A percentile compares a stretch with the other conserved stretches of the same genome.
Conservation (phyloP, 371 early-diverging fungal genomes). For the Syncephalastrum racemosum region DNA sequence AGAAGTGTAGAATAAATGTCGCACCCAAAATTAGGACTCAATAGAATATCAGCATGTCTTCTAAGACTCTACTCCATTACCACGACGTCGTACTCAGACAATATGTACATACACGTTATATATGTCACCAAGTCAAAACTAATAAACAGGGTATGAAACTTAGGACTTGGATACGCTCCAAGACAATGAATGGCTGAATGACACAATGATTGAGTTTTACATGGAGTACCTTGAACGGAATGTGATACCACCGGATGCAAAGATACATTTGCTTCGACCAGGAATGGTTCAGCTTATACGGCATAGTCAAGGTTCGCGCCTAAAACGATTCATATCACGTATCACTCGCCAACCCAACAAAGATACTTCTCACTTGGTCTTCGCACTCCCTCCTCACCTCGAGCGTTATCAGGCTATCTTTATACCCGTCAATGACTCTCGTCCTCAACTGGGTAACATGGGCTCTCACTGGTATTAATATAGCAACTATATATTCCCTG, state of each 20-base stretch:
- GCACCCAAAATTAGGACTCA: neutral
- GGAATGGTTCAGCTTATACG: constrained; percentile 38
- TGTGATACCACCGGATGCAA: constrained; percentile 22
- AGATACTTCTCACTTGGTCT: constrained; percentile 26
- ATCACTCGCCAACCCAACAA: constrained; percentile 4
- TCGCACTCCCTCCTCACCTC: constrained; percentile 36
- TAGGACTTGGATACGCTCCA: constrained; percentile 47
- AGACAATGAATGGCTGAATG: constrained; percentile 57
- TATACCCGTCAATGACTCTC: constrained; percentile 50
- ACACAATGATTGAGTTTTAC: constrained; percentile 56
- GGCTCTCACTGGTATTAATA: constrained; percentile 46
- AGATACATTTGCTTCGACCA: constrained; percentile 37
- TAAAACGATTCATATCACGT: constrained; percentile 1
- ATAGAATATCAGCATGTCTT: constrained; percentile 2
- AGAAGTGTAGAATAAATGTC: too few relatives aligned
- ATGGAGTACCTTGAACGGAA: constrained; percentile 52
- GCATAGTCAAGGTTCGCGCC: constrained; percentile 32
- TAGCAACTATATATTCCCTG: neutral
- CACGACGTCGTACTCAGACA: constrained; percentile 40
- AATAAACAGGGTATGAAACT: neutral
- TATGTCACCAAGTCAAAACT: neutral
- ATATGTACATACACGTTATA: constrained; percentile 24
- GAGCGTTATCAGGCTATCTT: constrained; percentile 31
- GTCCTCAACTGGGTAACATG: constrained; percentile 34
- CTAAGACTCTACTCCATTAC: constrained; percentile 29